Evolutionary conservation across 352 stramenopile genomes (phyloP).

Genomic region (Phytophthora lateralis): DNA sequence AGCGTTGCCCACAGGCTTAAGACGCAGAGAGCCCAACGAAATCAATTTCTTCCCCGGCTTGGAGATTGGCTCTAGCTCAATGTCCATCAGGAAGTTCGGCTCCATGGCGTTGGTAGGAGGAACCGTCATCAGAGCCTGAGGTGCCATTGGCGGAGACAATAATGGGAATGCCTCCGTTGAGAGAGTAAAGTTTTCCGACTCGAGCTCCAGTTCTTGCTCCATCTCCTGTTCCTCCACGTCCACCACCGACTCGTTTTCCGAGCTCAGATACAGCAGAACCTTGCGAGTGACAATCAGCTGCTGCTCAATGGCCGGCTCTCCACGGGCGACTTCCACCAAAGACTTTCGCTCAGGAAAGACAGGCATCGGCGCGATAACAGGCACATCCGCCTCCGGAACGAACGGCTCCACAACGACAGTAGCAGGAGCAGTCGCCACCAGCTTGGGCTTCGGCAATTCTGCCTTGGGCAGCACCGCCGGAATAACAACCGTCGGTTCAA

Average conservation of each 20-base stretch:
- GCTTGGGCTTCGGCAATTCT: conserved; percentile 10
- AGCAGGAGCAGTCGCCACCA: conserved; percentile 4
- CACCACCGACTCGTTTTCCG: conserved; percentile 20
- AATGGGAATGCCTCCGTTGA: conserved; percentile 28
- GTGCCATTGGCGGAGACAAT: conserved; percentile 19
- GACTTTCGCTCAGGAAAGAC: conserved; percentile 30
- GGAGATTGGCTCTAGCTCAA: conserved; percentile 40
- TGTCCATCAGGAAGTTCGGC: conserved; percentile 48
- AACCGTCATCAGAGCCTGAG: conserved; percentile 9
- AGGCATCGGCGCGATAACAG: conserved; percentile 12
- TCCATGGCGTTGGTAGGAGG: conserved; percentile 20
- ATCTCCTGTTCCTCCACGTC: conserved; percentile 20
- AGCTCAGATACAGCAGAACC: conserved; percentile 38
- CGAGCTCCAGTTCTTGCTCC: conserved; percentile 18
- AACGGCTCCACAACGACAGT: conserved; percentile 17
- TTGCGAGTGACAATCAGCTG: conserved; percentile 36
- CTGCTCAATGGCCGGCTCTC: conserved; percentile 27
- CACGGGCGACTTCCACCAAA: conserved; percentile 28
- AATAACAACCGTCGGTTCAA: conserved; percentile 11
- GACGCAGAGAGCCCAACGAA: conserved; percentile 18
- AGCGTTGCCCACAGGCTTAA: conserved; percentile 30
- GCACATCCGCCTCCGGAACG: conserved; percentile 3
- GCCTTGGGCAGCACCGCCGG: conserved; percentile 16
- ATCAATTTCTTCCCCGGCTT: conserved; percentile 33
- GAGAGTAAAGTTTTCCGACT: conserved; percentile 20